Base-by-base conservation (phyloP, 495 filamentous ascomycete genomes). In the Penicillium coprophilum region DNA sequence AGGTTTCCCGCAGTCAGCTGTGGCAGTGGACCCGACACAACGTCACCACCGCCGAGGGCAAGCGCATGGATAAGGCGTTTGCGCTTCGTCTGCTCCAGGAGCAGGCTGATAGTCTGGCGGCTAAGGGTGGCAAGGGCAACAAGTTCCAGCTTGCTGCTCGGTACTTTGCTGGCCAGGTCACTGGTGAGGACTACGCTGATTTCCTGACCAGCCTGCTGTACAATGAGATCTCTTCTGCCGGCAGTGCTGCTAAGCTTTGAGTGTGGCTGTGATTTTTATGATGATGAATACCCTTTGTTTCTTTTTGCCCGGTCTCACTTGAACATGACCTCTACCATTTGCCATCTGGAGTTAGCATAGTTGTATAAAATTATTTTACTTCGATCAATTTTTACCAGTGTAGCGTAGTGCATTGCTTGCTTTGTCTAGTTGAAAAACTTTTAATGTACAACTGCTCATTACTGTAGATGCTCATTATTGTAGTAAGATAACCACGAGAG, bases 1-100 rank as follows among this genome's bases (percentile, higher is more conserved):
- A 99, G 76, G 94, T 99, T 9, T 90, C 86, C 46, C 87, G 94
- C 53, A 87, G 81, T 41, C 84, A 98, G 82, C 85, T 98, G 30
- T 98, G 94, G 94, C 94, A 98, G 73, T 98, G 94, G 94, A 82
- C 86, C 50, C 82, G 81, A 58, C 94, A 98, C 78, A 86, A 89
- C 66, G 85, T 96, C 20, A 80, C 81, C 53, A 96, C 93, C 13
- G 81, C 87, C 21, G 92, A 96, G 68, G 95, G 94, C 71, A 92
- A 92, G 82, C 88, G 85, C 66, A 86, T 98, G 57, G 91, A 96
- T 71, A 97, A 96, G 81, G 82, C 81, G 9, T 97, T 94, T 69
- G 88, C 91, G 9, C 82, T 95, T 55, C 86, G 86, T 74, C 79
- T 98, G 48, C 83, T 98, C 30, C 81, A 87, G 67, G 95, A 98